These are phyloP conservation scores for Geum urbanum DNA, from an alignment of 306 rosid species.

Conservation along the genomic window DNA sequence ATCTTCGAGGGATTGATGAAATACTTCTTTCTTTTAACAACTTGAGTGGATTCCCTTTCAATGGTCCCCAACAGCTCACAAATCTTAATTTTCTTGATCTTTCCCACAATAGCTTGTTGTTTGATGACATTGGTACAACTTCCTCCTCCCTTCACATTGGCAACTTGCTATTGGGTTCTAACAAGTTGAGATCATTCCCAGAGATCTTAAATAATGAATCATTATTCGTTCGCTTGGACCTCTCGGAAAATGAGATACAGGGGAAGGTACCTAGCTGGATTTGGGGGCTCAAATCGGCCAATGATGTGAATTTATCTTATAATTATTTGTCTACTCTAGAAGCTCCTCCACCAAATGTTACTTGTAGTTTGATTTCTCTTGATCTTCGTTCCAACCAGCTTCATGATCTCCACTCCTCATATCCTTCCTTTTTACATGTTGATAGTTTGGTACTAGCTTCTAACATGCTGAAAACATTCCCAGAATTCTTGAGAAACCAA, in stretches of 20 bases:
- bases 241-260: conserved; percentile 21
- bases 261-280: conserved; percentile 24
- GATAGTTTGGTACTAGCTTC: neutral
- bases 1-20: neutral
- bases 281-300: neutral
- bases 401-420: neutral
- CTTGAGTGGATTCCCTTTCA: neutral
- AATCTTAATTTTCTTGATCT: conserved; percentile 16
- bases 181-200: conserved; percentile 20
- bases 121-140: neutral
- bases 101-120: conserved; percentile 17
- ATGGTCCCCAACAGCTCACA: neutral
- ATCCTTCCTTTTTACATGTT: too few relatives aligned
- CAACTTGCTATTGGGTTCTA: conserved; percentile 16
- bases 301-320: neutral
- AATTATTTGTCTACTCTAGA: conserved; percentile 3
- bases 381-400: too few relatives aligned
- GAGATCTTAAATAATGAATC: conserved; percentile 19
- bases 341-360: neutral
- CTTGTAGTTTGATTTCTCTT: neutral
- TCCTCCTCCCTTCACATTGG: conserved; percentile 14
- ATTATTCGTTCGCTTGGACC: neutral
- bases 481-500: neutral
- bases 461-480: neutral
- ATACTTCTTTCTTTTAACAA: conserved; percentile 28